Evolutionary conservation across 2,329 filamentous ascomycete species (phyloP), one percentile per base, ranked within the genome.

Genomic region (Trichoderma harzianum): DNA sequence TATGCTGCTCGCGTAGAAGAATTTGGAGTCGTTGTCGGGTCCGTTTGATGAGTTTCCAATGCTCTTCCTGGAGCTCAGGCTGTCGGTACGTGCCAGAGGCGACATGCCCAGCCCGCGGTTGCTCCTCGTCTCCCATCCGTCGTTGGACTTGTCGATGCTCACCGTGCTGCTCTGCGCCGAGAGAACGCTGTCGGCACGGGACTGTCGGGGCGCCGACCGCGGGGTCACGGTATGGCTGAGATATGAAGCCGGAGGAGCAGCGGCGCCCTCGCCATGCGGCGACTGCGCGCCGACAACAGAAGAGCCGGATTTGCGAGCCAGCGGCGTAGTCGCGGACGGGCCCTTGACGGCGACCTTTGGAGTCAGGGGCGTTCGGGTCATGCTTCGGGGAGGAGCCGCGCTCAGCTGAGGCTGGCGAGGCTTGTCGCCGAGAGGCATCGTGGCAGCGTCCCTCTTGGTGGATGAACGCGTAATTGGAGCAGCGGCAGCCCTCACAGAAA

Each of bases 1-100:
- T 51, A 88, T 92, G 76, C 97, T 93, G 79, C 91, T 93, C 32
- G 95, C 96, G 79, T 97, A 95, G 80, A 99, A 98, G 86, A 98
- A 98, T 83, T 94, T 95, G 76, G 77, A 80, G 76, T 78, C 73
- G 75, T 78, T 73, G 74, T 75, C 66, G 72, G 76, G 66, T 24
- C 78, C 76, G 67, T 78, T 73, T 66, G 81, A 47, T 16, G 75
- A 72, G 39, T 78, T 78, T 34, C 34, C 75, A 67, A 82, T 58
- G 74, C 58, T 14, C 57, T 36, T 63, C 26, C 69, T 55, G 14
- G 71, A 69, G 28, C 60, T 39, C 51, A 66, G 16, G 51, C 47
- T 71, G n/a, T 73, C 72, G 36, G 24, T 73, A 12, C 61, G 72
- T 34, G 60, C 76, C 16, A 81, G 76, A 24, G 78, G 79, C n/a